A percentile compares a stretch with the other conserved stretches of the same genome.
These are phyloP conservation scores for Boletus coccyginus DNA, from an alignment of 768 basidiomycete genomes.

Conservation along the genomic window DNA sequence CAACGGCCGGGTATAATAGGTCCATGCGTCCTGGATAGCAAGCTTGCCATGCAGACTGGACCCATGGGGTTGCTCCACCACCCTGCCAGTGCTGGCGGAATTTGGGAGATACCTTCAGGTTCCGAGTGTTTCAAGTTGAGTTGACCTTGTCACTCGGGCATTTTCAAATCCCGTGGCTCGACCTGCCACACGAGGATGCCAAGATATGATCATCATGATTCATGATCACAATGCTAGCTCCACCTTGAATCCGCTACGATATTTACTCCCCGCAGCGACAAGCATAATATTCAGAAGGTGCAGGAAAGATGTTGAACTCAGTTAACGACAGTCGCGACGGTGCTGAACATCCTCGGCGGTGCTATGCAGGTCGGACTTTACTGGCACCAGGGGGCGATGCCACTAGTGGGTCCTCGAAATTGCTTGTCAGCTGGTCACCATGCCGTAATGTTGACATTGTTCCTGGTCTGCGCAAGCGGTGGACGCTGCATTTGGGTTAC, in stretches of 20 bases:
- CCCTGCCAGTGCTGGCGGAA: background rate
- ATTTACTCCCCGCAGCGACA: background rate
- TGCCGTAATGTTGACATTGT: slow-evolving; percentile 20
- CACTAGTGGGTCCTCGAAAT: background rate
- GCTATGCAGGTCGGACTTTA: background rate
- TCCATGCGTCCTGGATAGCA: background rate
- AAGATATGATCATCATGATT: too few relatives aligned
- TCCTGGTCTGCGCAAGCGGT: slow-evolving; percentile 10
- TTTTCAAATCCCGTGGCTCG: background rate
- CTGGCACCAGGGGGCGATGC: background rate
- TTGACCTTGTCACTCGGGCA: background rate
- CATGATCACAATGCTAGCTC: background rate
- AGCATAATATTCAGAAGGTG: background rate
- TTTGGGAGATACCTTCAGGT: background rate
- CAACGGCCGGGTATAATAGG: background rate
- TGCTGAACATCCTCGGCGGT: background rate
- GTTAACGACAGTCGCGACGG: background rate
- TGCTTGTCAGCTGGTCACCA: slow-evolving; percentile 2
- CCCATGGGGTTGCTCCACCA: background rate
- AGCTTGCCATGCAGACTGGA: background rate
- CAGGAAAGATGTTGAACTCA: background rate
- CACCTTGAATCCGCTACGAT: background rate
- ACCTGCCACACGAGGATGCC: background rate
- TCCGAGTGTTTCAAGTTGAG: slow-evolving; percentile 3
- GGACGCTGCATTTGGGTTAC: slow-evolving; percentile 12